Conservation (phyloP, 306 rosid species). For the Oxytropis ochrocephala region DNA sequence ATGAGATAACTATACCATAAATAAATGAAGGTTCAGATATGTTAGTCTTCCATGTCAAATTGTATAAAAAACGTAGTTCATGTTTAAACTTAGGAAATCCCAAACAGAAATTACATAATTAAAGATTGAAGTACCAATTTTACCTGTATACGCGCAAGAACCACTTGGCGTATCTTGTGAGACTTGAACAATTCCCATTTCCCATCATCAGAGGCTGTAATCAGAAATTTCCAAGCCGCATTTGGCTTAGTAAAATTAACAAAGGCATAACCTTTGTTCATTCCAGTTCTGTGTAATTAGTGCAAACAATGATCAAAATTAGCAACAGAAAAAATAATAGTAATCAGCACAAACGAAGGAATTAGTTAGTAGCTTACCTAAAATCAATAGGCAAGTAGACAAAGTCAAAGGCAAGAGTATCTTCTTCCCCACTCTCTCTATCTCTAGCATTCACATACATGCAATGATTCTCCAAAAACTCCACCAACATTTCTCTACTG, state of each 20-base stretch:
- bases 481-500: conserved; percentile 37
- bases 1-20: too few species aligned
- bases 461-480: conserved; percentile 44
- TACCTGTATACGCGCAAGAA: conserved; percentile 52
- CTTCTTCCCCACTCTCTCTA: not conserved
- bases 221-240: conserved; percentile 43
- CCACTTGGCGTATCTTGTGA: conserved; percentile 37
- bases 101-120: too few species aligned
- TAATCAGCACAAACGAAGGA: not conserved
- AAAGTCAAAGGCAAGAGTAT: conserved; percentile 38
- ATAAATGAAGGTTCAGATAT: too few species aligned
- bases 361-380: conserved; percentile 14
- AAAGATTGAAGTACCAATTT: too few species aligned
- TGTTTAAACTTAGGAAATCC: too few species aligned
- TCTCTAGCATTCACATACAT: conserved; percentile 9
- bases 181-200: conserved; percentile 50
- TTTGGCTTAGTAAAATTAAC: conserved; percentile 48
- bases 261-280: conserved; percentile 66
- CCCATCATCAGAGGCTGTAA: not conserved
- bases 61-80: too few species aligned
- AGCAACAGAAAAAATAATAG: not conserved
- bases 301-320: not conserved
- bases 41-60: too few species aligned
- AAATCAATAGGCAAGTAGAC: conserved; percentile 64
- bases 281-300: conserved; percentile 26